Base-by-base conservation (phyloP, 164 flowering plant genomes). In the Annona cherimola region DNA sequence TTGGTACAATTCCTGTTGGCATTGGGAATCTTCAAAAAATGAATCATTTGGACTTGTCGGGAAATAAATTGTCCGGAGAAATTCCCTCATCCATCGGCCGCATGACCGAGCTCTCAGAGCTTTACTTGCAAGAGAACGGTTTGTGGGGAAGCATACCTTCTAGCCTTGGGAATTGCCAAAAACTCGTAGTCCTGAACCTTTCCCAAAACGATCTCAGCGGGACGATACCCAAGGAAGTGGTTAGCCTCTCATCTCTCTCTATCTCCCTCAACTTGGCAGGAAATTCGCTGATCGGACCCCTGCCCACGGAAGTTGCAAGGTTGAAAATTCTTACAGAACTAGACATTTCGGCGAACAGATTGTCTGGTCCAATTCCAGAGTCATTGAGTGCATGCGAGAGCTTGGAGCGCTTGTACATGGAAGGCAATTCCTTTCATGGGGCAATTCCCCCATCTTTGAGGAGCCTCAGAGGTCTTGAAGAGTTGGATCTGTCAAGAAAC, bases 81-180 rank as follows among this genome's bases (percentile, higher is more conserved):
- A 76, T 81, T n/a, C 83, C 84, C 0, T n/a, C 73, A 2, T 75
- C 83, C 11, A 7, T 84, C 0, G 83, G 78, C 8, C 80, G 77
- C 64, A 35, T 81, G 18, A 74, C 76, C 14, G 18, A 35, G 2
- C 43, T 84, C 40, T 4, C 9, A 11, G 0, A 57, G 0, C 55
- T 73, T 1, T 14, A 57, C 19, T 43, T 73, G 4, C 5, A 66
- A 1, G 55, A 35, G 18, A 73, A 73, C 8, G 19, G 42, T 16
- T 11, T 73, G 3, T 11, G 3, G 14, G 75, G 75, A 19, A 73
- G n/a, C 26, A 64, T 73, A 42, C 75, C 75, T 41, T 12, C 57
- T 2, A 66, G 11, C 44, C 63, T 73, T 0, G 64, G 69, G 9
- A 55, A 73, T 20, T 73, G 69, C 62, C 11, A 0, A 43, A 54